A percentile compares a stretch with the other conserved stretches of the same genome.
phyloP scores from a whole-genome alignment of 73 alveolate species.

The Paramecium primaurelia region DNA sequence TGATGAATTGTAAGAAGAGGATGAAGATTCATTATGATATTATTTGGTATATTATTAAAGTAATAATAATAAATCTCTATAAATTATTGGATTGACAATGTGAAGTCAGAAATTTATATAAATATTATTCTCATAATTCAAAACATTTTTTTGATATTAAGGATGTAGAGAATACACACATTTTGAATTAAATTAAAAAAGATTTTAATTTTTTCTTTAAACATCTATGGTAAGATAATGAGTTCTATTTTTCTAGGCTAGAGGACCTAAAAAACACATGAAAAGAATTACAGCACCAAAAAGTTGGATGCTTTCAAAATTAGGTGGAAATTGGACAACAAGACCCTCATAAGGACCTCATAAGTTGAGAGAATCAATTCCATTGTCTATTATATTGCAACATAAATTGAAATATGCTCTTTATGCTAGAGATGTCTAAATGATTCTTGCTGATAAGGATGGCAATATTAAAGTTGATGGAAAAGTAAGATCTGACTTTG shows the following conservation, averaged over 20 bases:
- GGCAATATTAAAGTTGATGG: conserved; percentile 91
- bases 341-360: conserved; percentile 98
- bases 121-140: neutral
- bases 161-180: neutral
- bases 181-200: conserved; percentile 13
- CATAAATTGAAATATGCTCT: conserved; percentile 93
- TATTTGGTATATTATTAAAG: neutral
- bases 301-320: conserved; percentile 98
- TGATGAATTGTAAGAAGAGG: conserved; percentile 20
- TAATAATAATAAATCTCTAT: neutral
- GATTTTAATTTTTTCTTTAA: conserved; percentile 38
- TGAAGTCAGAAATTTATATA: neutral
- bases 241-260: conserved; percentile 71
- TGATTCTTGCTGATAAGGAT: conserved; percentile 81
- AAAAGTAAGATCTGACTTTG: conserved; percentile 92
- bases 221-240: neutral
- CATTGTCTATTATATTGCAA: conserved; percentile 84
- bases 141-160: neutral
- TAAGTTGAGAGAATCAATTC: conserved; percentile 95
- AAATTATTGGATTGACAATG: neutral
- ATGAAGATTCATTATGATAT: conserved; percentile 17
- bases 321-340: conserved; percentile 89
- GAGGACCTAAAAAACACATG: conserved; percentile 98
- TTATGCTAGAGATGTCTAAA: conserved; percentile 85
- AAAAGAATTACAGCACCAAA: conserved; percentile 98